phyloP scores from a whole-genome alignment of 345 rosid genomes.

The Noccaea caerulescens region DNA sequence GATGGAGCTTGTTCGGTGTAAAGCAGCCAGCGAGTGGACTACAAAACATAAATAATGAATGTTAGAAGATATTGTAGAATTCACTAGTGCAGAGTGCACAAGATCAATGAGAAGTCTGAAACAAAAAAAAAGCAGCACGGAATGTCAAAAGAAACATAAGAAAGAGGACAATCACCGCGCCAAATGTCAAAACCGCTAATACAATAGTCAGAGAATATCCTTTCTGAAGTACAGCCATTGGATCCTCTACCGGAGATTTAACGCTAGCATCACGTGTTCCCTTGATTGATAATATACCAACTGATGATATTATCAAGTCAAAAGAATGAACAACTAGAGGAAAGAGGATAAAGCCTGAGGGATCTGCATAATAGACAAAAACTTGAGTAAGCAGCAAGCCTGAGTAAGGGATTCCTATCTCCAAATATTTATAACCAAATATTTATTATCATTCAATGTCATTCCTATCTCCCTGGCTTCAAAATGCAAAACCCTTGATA shows the following conservation, averaged over 20 bases:
- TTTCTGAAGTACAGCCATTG: slow-evolving; percentile 95
- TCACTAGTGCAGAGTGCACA: neutral
- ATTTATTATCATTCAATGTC: slow-evolving; percentile 4
- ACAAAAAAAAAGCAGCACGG: neutral
- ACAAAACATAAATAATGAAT: slow-evolving; percentile 44
- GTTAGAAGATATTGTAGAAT: slow-evolving; percentile 26
- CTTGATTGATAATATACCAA: slow-evolving; percentile 90
- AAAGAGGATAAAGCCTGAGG: slow-evolving; percentile 97
- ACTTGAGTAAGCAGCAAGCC: neutral
- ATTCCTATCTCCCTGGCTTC: slow-evolving; percentile 1
- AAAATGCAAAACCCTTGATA: slow-evolving; percentile 10
- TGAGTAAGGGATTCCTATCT: no score
- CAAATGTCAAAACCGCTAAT: slow-evolving; percentile 87
- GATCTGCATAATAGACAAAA: slow-evolving; percentile 63
- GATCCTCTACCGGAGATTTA: slow-evolving; percentile 85
- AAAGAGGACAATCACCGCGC: slow-evolving; percentile 54
- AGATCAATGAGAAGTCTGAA: slow-evolving; percentile 6
- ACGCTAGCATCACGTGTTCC: slow-evolving; percentile 75
- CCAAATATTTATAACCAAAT: no score
- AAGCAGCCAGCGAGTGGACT: slow-evolving; percentile 99
- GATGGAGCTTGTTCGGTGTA: slow-evolving; percentile 96
- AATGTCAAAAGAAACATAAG: slow-evolving; percentile 2
- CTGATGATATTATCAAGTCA: slow-evolving; percentile 88
- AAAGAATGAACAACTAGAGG: slow-evolving; percentile 98
- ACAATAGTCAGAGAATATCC: slow-evolving; percentile 89